phyloP scores from a whole-genome alignment of 2,329 filamentous ascomycete genomes.

The Colletotrichum sp. region DNA sequence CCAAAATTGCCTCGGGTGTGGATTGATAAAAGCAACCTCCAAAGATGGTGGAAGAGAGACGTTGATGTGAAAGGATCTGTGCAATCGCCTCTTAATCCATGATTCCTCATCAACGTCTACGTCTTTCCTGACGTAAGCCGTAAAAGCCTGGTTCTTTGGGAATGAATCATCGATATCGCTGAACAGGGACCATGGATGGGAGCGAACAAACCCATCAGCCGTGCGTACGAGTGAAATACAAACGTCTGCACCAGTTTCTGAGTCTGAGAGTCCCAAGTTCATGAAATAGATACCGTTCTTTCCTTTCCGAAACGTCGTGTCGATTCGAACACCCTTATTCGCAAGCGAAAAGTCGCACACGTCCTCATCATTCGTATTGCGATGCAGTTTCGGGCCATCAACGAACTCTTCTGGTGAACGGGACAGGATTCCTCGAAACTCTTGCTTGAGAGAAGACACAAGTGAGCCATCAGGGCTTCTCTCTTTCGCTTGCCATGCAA shows the following conservation, averaged over 20 bases:
- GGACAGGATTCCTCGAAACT: not conserved
- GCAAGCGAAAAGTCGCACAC: not conserved
- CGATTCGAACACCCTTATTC: not conserved
- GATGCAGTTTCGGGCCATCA: no score
- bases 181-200: not conserved
- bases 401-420: no score
- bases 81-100: no score
- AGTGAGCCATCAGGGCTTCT: no score
- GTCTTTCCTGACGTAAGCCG: no score
- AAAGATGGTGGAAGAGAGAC: not conserved
- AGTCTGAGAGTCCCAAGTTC: not conserved
- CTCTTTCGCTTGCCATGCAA: not conserved
- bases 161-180: not conserved
- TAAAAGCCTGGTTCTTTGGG: no score
- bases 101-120: no score
- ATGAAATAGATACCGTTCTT: not conserved
- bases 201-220: not conserved
- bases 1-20: not conserved
- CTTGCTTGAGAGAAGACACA: not conserved
- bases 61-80: not conserved
- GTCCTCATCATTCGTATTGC: not conserved
- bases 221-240: not conserved
- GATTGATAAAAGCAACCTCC: not conserved
- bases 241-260: not conserved
- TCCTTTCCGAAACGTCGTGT: not conserved